Percentiles rank a stretch among this genome's conserved stretches.
These are phyloP conservation scores for Hordeum pubiflorum DNA, from an alignment of 202 grass and related monocot species.

Conservation along the genomic window DNA sequence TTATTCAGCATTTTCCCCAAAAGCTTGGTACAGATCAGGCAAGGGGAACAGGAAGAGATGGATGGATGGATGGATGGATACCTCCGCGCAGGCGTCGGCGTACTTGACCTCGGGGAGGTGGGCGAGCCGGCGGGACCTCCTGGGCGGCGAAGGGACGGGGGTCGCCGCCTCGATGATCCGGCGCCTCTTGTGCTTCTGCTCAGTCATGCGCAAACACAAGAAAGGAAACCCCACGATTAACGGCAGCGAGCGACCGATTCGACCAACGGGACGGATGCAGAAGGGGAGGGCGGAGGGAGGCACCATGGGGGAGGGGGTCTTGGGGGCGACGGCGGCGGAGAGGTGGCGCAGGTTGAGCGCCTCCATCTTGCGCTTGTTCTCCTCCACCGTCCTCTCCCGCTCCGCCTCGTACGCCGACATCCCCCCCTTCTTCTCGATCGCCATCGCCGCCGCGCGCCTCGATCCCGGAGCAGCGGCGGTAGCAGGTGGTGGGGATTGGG, in stretches of 20 bases:
- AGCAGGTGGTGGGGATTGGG: neutral
- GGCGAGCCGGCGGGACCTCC: conserved; percentile 55
- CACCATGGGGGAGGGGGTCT: conserved; percentile 56
- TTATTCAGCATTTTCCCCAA: neutral
- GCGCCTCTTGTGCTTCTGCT: conserved; percentile 59
- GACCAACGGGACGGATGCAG: neutral
- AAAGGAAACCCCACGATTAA: neutral
- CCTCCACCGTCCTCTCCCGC: conserved; percentile 57
- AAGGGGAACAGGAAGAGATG: neutral
- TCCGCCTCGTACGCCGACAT: conserved; percentile 63
- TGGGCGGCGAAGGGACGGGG: conserved; percentile 35
- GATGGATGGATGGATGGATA: neutral
- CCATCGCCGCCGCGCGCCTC: neutral
- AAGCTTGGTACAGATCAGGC: neutral
- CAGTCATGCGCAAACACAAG: neutral
- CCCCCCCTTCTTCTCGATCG: conserved; percentile 5
- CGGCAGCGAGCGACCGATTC: neutral
- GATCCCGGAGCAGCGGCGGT: neutral
- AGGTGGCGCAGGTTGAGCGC: conserved; percentile 72
- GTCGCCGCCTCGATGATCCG: conserved; percentile 31
- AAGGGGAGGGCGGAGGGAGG: neutral
- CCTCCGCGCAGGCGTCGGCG: conserved; percentile 29
- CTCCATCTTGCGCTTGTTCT: conserved; percentile 91
- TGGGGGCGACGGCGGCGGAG: conserved; percentile 51
- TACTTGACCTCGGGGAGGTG: conserved; percentile 43